Percentiles rank a stretch among this genome's conserved stretches.
These are phyloP conservation scores for Tricladium varicosporioides DNA, from an alignment of 2,329 filamentous ascomycete species.

Conservation along the genomic window DNA sequence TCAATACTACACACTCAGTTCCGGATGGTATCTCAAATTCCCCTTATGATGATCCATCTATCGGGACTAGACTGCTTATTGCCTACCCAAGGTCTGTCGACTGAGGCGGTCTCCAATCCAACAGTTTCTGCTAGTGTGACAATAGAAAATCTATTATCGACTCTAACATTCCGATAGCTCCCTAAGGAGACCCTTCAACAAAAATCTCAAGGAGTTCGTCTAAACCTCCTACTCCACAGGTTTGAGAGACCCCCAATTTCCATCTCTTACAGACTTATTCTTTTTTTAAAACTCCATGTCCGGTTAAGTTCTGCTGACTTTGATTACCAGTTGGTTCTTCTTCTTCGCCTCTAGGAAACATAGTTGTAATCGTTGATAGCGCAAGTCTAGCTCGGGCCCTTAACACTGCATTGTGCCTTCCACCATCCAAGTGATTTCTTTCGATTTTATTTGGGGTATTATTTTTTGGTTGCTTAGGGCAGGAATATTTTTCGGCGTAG, in stretches of 20 bases:
- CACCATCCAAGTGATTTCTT: conserved; percentile 19
- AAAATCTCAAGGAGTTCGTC: conserved; percentile 14
- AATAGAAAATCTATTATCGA: conserved; percentile 3
- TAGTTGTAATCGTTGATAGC: conserved; percentile 17
- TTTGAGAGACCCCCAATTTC: conserved; percentile 9
- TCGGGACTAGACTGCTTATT: conserved; percentile 15
- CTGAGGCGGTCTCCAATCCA: conserved; percentile 12
- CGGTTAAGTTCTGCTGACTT: conserved; percentile 14
- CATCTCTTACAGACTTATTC: conserved; percentile 9
- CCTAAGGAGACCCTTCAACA: conserved; percentile 16
- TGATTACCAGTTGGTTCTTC: conserved; percentile 17
- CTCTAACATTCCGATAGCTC: conserved; percentile 7
- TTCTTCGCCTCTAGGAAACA: conserved; percentile 20
- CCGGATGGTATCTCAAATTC: conserved; percentile 18
- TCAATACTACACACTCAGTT: conserved; percentile 21
- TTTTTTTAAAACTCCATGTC: conserved; percentile 17
- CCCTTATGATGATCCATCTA: conserved; percentile 19
- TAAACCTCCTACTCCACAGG: conserved; percentile 17
- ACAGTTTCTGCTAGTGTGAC: conserved; percentile 10
- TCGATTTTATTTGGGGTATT: conserved; percentile 10
- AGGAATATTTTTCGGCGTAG: conserved; percentile 17
- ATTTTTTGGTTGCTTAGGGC: conserved; percentile 16
- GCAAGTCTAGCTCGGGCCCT: conserved; percentile 17
- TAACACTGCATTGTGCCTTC: conserved; percentile 23
- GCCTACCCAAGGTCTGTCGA: conserved; percentile 13